These are phyloP conservation scores for Penicillium riverlandense DNA, from an alignment of 495 filamentous ascomycete genomes.

Conservation along the genomic window DNA sequence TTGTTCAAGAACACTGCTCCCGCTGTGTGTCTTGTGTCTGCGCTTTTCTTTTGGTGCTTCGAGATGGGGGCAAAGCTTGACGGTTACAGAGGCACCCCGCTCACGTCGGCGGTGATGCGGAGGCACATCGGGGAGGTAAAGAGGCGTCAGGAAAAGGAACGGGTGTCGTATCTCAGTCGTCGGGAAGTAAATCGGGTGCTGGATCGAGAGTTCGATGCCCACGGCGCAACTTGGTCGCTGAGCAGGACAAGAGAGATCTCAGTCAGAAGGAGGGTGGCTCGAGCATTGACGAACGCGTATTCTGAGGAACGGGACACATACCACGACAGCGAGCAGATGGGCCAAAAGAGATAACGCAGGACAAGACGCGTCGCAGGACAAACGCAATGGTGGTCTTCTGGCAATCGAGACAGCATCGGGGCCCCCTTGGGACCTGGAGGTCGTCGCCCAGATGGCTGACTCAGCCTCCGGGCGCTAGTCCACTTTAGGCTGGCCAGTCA, in stretches of 20 bases:
- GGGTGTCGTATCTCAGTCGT: neutral
- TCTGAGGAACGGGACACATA: conserved; percentile 15
- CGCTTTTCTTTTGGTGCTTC: conserved; percentile 2
- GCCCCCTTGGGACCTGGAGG: conserved; percentile 36
- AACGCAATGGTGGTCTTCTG: conserved; percentile 21
- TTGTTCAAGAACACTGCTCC: conserved; percentile 12
- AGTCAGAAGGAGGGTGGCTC: conserved; percentile 10
- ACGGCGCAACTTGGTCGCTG: conserved; percentile 14
- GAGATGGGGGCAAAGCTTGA: conserved; percentile 5
- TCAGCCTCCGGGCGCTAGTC: conserved; percentile 33
- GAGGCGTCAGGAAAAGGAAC: neutral
- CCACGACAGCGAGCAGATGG: conserved; percentile 11
- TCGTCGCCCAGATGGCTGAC: conserved; percentile 36
- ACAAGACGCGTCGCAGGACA: conserved; percentile 32
- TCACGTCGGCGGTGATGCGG: conserved; percentile 21
- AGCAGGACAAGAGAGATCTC: conserved; percentile 8
- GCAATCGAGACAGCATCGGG: conserved; percentile 28
- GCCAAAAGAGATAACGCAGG: conserved; percentile 5
- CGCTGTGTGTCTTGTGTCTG: too few relatives aligned
- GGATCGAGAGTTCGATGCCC: neutral
- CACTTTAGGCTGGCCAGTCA: conserved; percentile 25
- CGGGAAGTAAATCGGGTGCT: neutral
- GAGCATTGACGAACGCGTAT: conserved; percentile 16
- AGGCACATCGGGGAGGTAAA: conserved; percentile 17
- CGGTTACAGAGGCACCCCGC: conserved; percentile 23